These are phyloP conservation scores for Pilobolus umbonatus DNA, from an alignment of 192 early-diverging fungal species.

Conservation along the genomic window DNA sequence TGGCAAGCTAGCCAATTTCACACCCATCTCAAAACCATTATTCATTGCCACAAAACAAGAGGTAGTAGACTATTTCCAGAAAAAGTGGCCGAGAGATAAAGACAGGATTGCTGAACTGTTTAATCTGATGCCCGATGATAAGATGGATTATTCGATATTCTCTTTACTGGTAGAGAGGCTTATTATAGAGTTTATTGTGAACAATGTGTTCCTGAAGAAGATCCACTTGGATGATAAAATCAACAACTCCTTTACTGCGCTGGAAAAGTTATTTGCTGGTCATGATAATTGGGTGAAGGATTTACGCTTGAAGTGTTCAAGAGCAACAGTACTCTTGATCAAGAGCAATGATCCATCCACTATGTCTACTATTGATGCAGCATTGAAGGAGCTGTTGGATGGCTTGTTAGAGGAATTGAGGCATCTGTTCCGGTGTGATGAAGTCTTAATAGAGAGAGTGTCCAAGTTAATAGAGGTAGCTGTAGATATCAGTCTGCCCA, in stretches of 20 bases:
- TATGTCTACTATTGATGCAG: background rate
- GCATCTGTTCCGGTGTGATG: background rate
- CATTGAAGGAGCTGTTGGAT: background rate
- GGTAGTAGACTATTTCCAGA: background rate
- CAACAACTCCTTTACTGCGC: background rate
- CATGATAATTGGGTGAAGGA: background rate
- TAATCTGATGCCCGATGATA: background rate
- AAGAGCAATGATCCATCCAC: background rate
- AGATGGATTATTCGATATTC: constrained; percentile 1
- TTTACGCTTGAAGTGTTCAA: constrained; percentile 1
- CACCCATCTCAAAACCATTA: constrained; percentile 6
- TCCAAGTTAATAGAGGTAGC: constrained; percentile 4
- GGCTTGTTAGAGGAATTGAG: background rate
- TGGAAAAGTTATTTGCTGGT: background rate
- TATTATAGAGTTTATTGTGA: background rate
- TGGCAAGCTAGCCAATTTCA: constrained; percentile 8
- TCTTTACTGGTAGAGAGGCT: constrained; percentile 6
- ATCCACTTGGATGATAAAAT: background rate
- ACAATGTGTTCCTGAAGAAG: background rate
- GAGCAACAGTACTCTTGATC: background rate
- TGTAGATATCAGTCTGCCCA: constrained; percentile 5
- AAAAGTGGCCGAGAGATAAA: background rate
- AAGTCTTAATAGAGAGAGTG: background rate
- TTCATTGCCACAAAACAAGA: background rate
- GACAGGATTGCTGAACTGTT: background rate